These are phyloP conservation scores for Trichoderma endophyticum DNA, from an alignment of 2,329 filamentous ascomycete genomes.

Conservation along the genomic window DNA sequence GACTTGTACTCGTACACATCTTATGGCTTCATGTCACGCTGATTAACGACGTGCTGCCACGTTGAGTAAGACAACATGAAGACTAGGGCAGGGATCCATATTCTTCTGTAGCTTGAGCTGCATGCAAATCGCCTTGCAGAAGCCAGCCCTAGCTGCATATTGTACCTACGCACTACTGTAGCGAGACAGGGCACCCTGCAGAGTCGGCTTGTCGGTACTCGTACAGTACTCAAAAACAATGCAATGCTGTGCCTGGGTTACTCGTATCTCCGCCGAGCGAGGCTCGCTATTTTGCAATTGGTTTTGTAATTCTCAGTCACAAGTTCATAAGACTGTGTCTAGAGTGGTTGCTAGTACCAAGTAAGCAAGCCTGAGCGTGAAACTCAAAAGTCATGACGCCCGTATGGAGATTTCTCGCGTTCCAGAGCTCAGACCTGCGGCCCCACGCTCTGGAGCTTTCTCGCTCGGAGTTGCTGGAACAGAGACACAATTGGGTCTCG, in stretches of 20 bases:
- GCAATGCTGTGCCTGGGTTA: too few relatives aligned
- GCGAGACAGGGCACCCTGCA: background rate
- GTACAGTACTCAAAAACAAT: background rate
- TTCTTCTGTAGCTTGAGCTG: background rate
- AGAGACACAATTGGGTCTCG: background rate
- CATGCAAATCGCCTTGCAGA: constrained; percentile 13
- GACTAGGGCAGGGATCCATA: background rate
- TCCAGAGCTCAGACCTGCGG: constrained; percentile 8
- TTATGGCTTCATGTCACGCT: background rate
- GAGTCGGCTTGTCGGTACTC: background rate
- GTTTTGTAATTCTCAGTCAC: constrained; percentile 8
- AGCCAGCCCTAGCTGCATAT: constrained; percentile 4
- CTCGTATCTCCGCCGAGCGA: background rate
- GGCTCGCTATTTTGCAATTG: background rate
- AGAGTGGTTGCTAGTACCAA: background rate
- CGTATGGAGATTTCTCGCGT: constrained; percentile 5
- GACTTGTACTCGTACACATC: background rate
- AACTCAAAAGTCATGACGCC: background rate
- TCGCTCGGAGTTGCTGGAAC: constrained; percentile 1
- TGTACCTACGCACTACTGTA: background rate
- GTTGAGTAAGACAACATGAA: background rate
- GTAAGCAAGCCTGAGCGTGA: background rate
- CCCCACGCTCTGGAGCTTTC: background rate
- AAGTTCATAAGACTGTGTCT: background rate
- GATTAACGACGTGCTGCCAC: background rate